Conservation (phyloP, 148 eudicot species). For the Cornus suecica region DNA sequence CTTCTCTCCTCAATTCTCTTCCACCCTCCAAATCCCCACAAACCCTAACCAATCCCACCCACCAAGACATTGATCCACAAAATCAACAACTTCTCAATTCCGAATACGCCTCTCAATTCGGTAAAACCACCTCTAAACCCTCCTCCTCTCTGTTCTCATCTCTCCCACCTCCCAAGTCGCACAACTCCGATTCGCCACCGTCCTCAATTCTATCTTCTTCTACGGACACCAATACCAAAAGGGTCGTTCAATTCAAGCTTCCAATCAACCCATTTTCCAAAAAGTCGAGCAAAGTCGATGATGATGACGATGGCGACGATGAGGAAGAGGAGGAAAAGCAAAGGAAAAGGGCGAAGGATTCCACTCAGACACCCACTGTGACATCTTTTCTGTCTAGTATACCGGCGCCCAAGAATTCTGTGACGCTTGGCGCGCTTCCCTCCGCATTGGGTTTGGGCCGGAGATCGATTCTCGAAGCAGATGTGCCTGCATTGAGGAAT, state of each 20-base stretch:
- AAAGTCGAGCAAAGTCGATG: constrained; percentile 15
- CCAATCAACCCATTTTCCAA: constrained; percentile 25
- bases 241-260: constrained; percentile 62
- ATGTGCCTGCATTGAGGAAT: background rate
- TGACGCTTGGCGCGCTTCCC: constrained; percentile 46
- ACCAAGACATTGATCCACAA: background rate
- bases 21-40: constrained; percentile 29
- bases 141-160: constrained; percentile 28
- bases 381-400: constrained; percentile 65
- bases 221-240: constrained; percentile 35
- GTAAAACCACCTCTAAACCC: constrained; percentile 5
- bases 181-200: constrained; percentile 7
- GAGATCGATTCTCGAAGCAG: constrained; percentile 51
- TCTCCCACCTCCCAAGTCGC: constrained; percentile 50
- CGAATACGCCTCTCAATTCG: background rate
- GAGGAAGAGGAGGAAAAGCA: constrained; percentile 42
- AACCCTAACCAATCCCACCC: constrained; percentile 16
- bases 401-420: constrained; percentile 70
- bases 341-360: constrained; percentile 30
- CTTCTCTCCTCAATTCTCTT: constrained; percentile 26
- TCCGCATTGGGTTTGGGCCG: constrained; percentile 46
- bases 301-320: constrained; percentile 44
- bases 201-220: constrained; percentile 18
- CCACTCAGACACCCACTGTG: constrained; percentile 31
- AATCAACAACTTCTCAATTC: background rate